Conservation (phyloP, 768 basidiomycete species). For the Psilocybe sp. region DNA sequence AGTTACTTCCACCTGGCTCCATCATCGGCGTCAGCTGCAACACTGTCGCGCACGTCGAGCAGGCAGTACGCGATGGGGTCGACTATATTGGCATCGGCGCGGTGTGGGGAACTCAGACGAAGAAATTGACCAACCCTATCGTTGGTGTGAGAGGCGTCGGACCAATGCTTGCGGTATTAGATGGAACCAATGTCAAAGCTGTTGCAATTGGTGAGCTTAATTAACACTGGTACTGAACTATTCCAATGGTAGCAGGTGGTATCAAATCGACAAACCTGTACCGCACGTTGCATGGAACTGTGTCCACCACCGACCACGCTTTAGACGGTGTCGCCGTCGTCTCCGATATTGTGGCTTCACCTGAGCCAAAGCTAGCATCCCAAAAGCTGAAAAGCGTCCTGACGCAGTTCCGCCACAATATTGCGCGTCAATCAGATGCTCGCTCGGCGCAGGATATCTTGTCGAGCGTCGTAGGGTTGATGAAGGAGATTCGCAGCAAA, state of each 20-base stretch:
- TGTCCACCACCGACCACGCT: slow-evolving; percentile 51
- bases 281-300: slow-evolving; percentile 70
- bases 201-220: slow-evolving; percentile 80
- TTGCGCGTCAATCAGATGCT: neutral
- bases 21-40: slow-evolving; percentile 85
- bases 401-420: slow-evolving; percentile 35
- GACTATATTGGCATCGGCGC: slow-evolving; percentile 92
- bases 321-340: slow-evolving; percentile 88
- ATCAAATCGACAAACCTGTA: slow-evolving; percentile 79
- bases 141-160: slow-evolving; percentile 77
- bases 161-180: slow-evolving; percentile 58
- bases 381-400: slow-evolving; percentile 40
- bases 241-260: slow-evolving; percentile 53
- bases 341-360: slow-evolving; percentile 77
- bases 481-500: slow-evolving; percentile 46
- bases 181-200: slow-evolving; percentile 61
- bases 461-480: slow-evolving; percentile 42
- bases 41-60: slow-evolving; percentile 57
- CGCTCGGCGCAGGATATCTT: slow-evolving; percentile 30
- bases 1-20: slow-evolving; percentile 62
- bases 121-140: slow-evolving; percentile 60
- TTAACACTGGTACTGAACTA: neutral
- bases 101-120: slow-evolving; percentile 79
- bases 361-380: slow-evolving; percentile 51
- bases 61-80: slow-evolving; percentile 60